Conservation (phyloP, 805 yeast genomes). For the Wickerhamiella australiensis region DNA sequence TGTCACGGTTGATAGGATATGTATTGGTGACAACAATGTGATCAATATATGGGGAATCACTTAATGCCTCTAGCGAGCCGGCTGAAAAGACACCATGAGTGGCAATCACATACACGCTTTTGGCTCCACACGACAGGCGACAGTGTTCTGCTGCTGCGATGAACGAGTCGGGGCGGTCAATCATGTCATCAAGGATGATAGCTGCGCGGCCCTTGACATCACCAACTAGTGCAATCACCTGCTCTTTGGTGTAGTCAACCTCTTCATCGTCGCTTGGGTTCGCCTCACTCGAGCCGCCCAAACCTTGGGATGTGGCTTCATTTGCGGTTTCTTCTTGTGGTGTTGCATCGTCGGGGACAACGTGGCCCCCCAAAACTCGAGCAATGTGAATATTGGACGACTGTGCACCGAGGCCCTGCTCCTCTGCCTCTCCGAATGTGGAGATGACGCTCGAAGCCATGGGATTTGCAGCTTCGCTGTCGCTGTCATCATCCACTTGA, state of each 20-base stretch:
- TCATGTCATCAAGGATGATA: conserved; percentile 90
- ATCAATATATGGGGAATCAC: conserved; percentile 71
- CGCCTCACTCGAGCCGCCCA: conserved; percentile 74
- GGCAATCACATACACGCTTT: conserved; percentile 76
- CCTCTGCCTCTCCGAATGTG: conserved; percentile 15
- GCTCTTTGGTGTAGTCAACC: conserved; percentile 62
- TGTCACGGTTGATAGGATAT: conserved; percentile 65
- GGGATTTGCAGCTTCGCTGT: conserved; percentile 12
- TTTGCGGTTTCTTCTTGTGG: conserved; percentile 13
- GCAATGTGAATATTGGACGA: conserved; percentile 68
- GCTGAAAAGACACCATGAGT: conserved; percentile 93
- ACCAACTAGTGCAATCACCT: conserved; percentile 90
- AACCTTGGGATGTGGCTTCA: conserved; percentile 37
- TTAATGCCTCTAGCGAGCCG: conserved; percentile 68
- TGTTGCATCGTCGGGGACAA: conserved; percentile 46
- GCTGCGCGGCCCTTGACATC: conserved; percentile 88
- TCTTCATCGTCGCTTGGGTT: conserved; percentile 67
- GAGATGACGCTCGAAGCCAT: conserved; percentile 14
- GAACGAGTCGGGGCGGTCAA: conserved; percentile 87
- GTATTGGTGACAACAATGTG: conserved; percentile 92
- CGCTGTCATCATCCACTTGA: conserved; percentile 19
- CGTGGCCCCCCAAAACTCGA: conserved; percentile 92
- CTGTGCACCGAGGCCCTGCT: conserved; percentile 14
- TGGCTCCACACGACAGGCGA: conserved; percentile 92
- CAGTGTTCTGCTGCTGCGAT: conserved; percentile 98